These are phyloP conservation scores for Viola odorata DNA, from an alignment of 345 rosid species.

Conservation along the genomic window DNA sequence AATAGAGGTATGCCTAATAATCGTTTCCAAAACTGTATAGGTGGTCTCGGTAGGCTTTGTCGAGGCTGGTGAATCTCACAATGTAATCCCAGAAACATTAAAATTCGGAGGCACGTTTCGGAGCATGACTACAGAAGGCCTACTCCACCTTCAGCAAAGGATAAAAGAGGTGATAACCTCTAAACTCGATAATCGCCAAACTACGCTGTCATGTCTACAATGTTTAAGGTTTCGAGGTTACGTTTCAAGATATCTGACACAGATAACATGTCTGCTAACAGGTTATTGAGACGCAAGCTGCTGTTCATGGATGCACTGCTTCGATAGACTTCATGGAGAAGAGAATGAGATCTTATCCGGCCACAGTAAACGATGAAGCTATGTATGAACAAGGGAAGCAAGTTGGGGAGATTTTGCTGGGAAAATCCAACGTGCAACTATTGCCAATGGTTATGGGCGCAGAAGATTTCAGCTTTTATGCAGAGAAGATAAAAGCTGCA, in stretches of 20 bases:
- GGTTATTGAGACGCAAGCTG: conserved; percentile 43
- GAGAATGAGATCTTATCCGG: conserved; percentile 36
- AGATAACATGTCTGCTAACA: conserved; percentile 3
- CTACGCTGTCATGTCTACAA: background rate
- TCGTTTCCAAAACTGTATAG: conserved; percentile 10
- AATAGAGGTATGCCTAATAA: background rate
- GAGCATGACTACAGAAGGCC: conserved; percentile 49
- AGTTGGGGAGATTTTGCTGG: conserved; percentile 38
- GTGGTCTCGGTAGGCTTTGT: conserved; percentile 58
- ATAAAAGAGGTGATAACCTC: conserved; percentile 38
- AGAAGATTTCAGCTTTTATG: conserved; percentile 60
- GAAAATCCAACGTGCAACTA: conserved; percentile 34
- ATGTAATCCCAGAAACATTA: conserved; percentile 50
- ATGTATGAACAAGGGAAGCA: conserved; percentile 40
- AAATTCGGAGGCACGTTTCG: conserved; percentile 57
- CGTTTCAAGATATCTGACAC: background rate
- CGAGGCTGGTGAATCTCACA: conserved; percentile 50
- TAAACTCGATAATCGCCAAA: background rate
- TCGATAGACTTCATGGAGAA: conserved; percentile 43
- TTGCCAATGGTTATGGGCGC: conserved; percentile 38
- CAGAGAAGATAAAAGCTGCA: conserved; percentile 40
- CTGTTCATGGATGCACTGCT: conserved; percentile 43
- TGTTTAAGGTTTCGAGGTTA: background rate
- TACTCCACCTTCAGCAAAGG: conserved; percentile 40
- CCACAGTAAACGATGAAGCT: conserved; percentile 37